phyloP scores from a whole-genome alignment of 768 basidiomycete species.

The Mrakia gelida region DNA sequence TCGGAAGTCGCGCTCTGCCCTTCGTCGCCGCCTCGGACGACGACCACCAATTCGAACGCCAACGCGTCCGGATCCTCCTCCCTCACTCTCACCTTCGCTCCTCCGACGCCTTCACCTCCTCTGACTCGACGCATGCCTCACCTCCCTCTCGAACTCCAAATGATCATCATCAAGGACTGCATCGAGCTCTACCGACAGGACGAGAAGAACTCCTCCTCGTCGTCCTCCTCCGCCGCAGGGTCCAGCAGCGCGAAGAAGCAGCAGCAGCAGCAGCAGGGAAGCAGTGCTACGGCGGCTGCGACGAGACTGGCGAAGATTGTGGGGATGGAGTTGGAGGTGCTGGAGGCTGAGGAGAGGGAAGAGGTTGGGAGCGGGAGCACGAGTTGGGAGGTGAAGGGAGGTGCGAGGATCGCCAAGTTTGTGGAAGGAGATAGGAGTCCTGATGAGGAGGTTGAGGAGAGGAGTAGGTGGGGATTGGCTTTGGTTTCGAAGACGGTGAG shows the following conservation, averaged over 20 bases:
- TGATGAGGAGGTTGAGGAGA: background rate
- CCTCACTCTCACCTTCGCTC: no score
- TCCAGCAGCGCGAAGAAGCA: background rate
- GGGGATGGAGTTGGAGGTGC: constrained; percentile 5
- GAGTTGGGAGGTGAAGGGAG: background rate
- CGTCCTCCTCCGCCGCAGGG: no score
- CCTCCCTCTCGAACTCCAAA: constrained; percentile 28
- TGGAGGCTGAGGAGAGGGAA: background rate
- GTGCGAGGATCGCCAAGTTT: background rate
- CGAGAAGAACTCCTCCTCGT: constrained; percentile 6
- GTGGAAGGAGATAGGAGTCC: background rate
- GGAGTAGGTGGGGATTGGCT: constrained; percentile 11
- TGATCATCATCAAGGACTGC: constrained; percentile 20
- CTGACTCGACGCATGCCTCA: background rate
- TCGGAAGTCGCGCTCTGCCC: background rate
- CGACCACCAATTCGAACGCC: background rate
- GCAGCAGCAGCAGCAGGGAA: background rate
- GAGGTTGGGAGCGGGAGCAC: background rate
- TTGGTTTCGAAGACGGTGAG: constrained; percentile 18
- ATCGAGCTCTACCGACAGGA: constrained; percentile 23
- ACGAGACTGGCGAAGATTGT: background rate
- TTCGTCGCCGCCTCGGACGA: background rate
- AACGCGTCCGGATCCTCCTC: no score
- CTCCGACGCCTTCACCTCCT: background rate
- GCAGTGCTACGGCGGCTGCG: background rate